Base-by-base conservation (phyloP, 1,284 basidiomycete species). In the Singerocomus rubriflavus region DNA sequence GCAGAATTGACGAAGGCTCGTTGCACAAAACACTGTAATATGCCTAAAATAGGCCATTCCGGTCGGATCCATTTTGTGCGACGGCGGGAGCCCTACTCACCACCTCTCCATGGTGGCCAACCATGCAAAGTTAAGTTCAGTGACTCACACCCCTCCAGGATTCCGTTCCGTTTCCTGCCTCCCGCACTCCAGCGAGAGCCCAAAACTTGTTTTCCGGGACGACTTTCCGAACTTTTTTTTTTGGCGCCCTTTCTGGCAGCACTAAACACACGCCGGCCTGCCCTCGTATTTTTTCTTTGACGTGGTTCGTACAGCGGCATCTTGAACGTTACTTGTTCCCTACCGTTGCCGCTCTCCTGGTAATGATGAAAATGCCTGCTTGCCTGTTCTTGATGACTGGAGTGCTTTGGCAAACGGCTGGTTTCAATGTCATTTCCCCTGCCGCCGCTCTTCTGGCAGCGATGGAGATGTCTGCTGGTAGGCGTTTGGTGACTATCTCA, bases 61-160 rank as follows among this genome's bases (percentile, higher is more conserved):
- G 21, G 21, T 21, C 21, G 21, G 21, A 21, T 21, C 21, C 21
- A 21, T 21, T 21, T 21, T 21, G 4, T 21, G 21, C 4, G 2
- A 21, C 21, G 21, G 21, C 21, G 21, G 21, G 21, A 21, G 4
- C 21, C 21, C 21, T 21, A n/a, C n/a, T n/a, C n/a, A n/a, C n/a
- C n/a, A n/a, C n/a, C 29, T 0, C 51, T 53, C 51, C 50, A 35
- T 25, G 21, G 16, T 14, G 21, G 42, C 17, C 25, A 53, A 14
- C 6, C 10, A 26, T 32, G 13, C 31, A 31, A 25, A 7, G 26
- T 7, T 33, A 34, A 5, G 35, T 42, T 30, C 25, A 50, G 27
- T 4, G 30, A 16, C 27, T 5, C 10, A 17, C 27, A 3, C 26
- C 49, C 14, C 30, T 52, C 30, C 50, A 52, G 34, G 29, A 7